Evolutionary conservation across 2,329 filamentous ascomycete genomes (phyloP).

Genomic region (Ophiostoma sp.): DNA sequence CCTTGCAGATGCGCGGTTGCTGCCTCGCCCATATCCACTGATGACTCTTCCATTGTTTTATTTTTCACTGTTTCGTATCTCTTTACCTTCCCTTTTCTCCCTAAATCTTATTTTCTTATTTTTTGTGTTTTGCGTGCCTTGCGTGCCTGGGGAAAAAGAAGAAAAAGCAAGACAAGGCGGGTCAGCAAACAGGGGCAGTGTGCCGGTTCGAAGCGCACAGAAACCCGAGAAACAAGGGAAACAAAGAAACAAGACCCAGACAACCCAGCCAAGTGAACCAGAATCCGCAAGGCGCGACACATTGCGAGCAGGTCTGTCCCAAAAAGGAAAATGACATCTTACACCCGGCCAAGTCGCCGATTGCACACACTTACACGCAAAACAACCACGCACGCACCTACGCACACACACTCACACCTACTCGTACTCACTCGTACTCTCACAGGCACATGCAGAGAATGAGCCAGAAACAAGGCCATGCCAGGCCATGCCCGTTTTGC

Average conservation of each 20-base stretch:
- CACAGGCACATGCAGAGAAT: neutral
- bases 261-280: too few species aligned
- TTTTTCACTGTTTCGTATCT: neutral
- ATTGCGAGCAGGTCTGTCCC: conserved; percentile 1
- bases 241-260: conserved; percentile 14
- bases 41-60: conserved; percentile 14
- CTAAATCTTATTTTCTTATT: neutral
- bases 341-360: conserved; percentile 12
- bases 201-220: neutral
- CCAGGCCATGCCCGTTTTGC: neutral
- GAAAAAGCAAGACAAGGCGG: conserved; percentile 8
- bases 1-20: conserved; percentile 19
- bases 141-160: neutral
- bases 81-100: neutral
- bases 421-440: neutral
- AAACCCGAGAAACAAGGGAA: conserved; percentile 11
- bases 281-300: neutral
- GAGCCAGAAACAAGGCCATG: conserved; percentile 14
- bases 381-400: neutral
- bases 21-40: conserved; percentile 20
- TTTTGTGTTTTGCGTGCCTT: neutral
- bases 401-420: neutral
- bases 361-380: conserved; percentile 8
- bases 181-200: neutral
- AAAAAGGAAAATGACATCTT: conserved; percentile 15